Evolutionary conservation across 2,329 filamentous ascomycete genomes (phyloP), one percentile per base, ranked within the genome.

Genomic region (Trichoderma sp.): DNA sequence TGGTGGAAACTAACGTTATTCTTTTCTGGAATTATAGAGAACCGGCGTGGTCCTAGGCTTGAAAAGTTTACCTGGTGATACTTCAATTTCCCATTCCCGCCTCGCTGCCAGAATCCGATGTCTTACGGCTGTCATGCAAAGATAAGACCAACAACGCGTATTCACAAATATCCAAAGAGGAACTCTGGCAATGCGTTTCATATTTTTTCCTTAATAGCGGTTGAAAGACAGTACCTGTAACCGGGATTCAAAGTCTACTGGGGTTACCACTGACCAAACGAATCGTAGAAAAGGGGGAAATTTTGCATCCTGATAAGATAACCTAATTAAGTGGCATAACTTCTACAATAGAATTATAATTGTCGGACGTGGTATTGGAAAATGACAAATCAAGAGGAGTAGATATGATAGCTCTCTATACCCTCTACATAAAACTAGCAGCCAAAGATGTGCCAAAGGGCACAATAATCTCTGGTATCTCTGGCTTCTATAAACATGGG

Each of bases 131-230:
- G 3, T 27, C 27, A 27, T 27, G 27, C 4, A 27, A 27, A 27
- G n/a, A 4, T 27, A 27, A 27, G 27, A 27, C 27, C 27, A 27
- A 27, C 27, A 29, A 21, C 8, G 45, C 8, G 4, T 21, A 53
- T 53, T 21, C 11, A 21, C 9, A 9, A 5, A 53, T 53, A 9
- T 11, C 8, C 4, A 53, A 21, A 53, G 8, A n/a, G 18, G 45
- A 3, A 27, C 2, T 21, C 41, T n/a, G 4, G 8, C 18, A 21
- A 21, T 50, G 4, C 4, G 1, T 11, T 50, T 50, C 4, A 21
- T 4, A 4, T 12, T 1, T 50, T 3, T 12, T 21, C 9, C 3
- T 8, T 1, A n/a, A 0, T 18, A 18, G 16, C 6, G 16, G 1
- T 45, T 45, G 3, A 18, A n/a, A n/a, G 16, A 45, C 6, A 45